phyloP scores from a whole-genome alignment of 257 asterid genomes.

The Eucommia ulmoides region DNA sequence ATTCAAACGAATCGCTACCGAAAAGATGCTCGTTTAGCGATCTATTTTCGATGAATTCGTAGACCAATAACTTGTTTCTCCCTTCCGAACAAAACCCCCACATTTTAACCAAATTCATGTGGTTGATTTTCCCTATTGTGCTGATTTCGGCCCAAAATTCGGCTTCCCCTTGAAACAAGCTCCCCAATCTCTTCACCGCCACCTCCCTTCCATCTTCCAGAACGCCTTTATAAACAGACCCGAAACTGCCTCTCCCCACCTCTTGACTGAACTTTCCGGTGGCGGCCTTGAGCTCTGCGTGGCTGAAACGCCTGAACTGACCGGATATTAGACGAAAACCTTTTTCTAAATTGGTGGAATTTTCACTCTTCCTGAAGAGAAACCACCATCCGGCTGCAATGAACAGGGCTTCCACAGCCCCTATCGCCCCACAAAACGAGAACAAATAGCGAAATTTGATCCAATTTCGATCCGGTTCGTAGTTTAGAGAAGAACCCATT shows the following conservation, averaged over 20 bases:
- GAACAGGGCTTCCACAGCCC: conserved; percentile 15
- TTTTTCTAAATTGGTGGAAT: conserved; percentile 17
- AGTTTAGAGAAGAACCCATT: conserved; percentile 15
- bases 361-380: conserved; percentile 13
- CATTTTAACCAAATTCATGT: conserved; percentile 29
- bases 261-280: conserved; percentile 20
- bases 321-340: conserved; percentile 19
- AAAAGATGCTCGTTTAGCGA: conserved; percentile 24
- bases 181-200: conserved; percentile 22
- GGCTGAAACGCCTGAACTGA: conserved; percentile 19
- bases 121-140: conserved; percentile 23
- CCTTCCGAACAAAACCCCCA: conserved; percentile 36
- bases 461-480: conserved; percentile 13
- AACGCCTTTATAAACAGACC: conserved; percentile 20
- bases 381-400: conserved; percentile 22
- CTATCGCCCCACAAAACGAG: conserved; percentile 12
- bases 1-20: conserved; percentile 9
- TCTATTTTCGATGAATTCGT: conserved; percentile 19
- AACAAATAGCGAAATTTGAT: conserved; percentile 18
- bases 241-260: conserved; percentile 27
- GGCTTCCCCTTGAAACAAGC: conserved; percentile 18
- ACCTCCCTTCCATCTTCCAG: conserved; percentile 18
- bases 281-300: conserved; percentile 21
- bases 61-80: conserved; percentile 17
- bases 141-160: conserved; percentile 28